These are phyloP conservation scores for Exophiala bonariae DNA, from an alignment of 2,329 filamentous ascomycete genomes.

Conservation along the genomic window DNA sequence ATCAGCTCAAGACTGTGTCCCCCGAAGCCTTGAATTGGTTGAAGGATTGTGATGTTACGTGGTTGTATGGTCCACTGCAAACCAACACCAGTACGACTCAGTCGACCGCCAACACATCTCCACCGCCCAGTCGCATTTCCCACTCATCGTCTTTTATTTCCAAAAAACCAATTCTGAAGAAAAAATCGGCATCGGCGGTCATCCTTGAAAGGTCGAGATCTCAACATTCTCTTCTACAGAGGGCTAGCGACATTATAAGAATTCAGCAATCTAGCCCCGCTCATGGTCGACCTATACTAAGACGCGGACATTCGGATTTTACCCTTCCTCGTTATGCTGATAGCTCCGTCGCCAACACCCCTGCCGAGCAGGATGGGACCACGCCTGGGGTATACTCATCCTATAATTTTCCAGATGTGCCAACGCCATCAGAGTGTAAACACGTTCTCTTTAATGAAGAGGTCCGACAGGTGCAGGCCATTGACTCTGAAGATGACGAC, in stretches of 20 bases:
- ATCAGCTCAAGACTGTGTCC: conserved; percentile 81
- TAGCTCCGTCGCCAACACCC: conserved; percentile 54
- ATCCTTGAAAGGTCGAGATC: conserved; percentile 90
- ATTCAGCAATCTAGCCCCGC: conserved; percentile 66
- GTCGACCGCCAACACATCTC: conserved; percentile 40
- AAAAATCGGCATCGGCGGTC: conserved; percentile 91
- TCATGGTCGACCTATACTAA: conserved; percentile 56
- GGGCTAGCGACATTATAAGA: conserved; percentile 82
- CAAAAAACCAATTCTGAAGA: conserved; percentile 92
- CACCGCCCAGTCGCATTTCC: conserved; percentile 56
- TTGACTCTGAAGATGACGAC: conserved; percentile 80
- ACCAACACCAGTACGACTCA: conserved; percentile 54
- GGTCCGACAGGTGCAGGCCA: conserved; percentile 92
- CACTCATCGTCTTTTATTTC: conserved; percentile 68
- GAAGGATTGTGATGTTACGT: conserved; percentile 96
- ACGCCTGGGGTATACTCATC: conserved; percentile 53
- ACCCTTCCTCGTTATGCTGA: conserved; percentile 57
- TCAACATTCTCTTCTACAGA: conserved; percentile 82
- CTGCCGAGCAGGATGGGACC: conserved; percentile 41
- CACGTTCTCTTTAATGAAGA: conserved; percentile 97
- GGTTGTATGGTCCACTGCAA: conserved; percentile 92
- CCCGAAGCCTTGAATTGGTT: conserved; percentile 95
- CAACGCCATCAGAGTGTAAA: conserved; percentile 64
- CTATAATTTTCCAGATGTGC: conserved; percentile 60
- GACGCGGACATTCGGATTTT: conserved; percentile 68